Conservation (phyloP, 495 filamentous ascomycete genomes). For the Penicillium malachiteum region DNA sequence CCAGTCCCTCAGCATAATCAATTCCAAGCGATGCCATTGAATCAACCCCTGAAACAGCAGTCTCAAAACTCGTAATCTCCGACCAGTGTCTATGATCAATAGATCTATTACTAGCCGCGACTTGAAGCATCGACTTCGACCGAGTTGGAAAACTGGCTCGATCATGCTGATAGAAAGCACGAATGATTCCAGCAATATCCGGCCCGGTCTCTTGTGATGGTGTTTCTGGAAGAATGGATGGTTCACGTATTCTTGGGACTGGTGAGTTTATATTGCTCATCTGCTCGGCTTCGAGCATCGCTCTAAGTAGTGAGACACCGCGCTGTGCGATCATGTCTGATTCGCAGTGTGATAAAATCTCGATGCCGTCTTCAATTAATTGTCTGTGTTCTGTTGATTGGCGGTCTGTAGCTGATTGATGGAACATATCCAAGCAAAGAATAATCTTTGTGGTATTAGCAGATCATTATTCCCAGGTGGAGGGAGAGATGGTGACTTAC, state of each 20-base stretch:
- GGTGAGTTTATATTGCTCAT: background rate
- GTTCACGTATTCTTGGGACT: slow-evolving; percentile 1
- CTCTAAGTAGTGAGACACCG: slow-evolving; percentile 27
- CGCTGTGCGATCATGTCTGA: slow-evolving; percentile 36
- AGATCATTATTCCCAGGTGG: background rate
- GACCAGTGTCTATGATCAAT: slow-evolving; percentile 9
- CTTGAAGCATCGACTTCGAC: background rate
- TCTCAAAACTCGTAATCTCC: slow-evolving; percentile 4
- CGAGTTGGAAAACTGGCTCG: background rate
- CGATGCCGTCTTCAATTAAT: slow-evolving; percentile 32
- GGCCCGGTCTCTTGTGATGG: background rate
- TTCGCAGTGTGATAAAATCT: slow-evolving; percentile 24
- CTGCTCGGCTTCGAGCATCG: slow-evolving; percentile 23
- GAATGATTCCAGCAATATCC: slow-evolving; percentile 17
- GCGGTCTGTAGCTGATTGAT: slow-evolving; percentile 28
- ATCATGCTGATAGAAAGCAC: slow-evolving; percentile 20
- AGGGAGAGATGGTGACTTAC: slow-evolving; percentile 8
- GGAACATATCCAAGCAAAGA: slow-evolving; percentile 41
- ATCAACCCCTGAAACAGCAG: slow-evolving; percentile 5
- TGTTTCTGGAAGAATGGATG: background rate
- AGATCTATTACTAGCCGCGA: background rate
- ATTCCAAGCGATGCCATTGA: slow-evolving; percentile 12
- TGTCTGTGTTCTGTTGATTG: slow-evolving; percentile 34
- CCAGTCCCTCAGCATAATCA: slow-evolving; percentile 22
- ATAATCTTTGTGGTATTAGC: slow-evolving; percentile 25